These are phyloP conservation scores for Cladorrhinum sp. DNA, from an alignment of 2,329 filamentous ascomycete species.

Conservation along the genomic window DNA sequence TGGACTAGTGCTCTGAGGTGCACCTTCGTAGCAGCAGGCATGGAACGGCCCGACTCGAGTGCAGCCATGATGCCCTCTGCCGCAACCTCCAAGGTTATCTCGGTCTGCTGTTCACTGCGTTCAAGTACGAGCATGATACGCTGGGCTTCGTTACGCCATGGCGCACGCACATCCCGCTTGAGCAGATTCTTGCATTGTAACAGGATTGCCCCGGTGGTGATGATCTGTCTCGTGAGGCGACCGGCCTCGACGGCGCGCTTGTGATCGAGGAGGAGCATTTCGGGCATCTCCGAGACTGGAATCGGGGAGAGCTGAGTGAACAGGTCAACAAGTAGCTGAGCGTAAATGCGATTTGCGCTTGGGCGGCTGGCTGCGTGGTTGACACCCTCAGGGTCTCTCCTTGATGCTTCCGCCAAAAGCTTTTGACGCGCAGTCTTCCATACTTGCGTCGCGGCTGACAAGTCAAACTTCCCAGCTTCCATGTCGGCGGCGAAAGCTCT, in stretches of 20 bases:
- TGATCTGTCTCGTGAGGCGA: slow-evolving; percentile 59
- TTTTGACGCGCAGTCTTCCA: slow-evolving; percentile 65
- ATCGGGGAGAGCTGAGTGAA: slow-evolving; percentile 65
- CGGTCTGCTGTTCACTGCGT: slow-evolving; percentile 40
- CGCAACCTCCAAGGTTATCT: slow-evolving; percentile 48
- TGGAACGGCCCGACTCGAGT: slow-evolving; percentile 59
- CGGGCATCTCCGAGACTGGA: slow-evolving; percentile 57
- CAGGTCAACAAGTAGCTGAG: slow-evolving; percentile 70
- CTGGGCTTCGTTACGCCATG: slow-evolving; percentile 71
- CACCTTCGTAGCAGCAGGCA: slow-evolving; percentile 59
- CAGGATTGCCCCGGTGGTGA: slow-evolving; percentile 70
- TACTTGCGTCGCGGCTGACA: slow-evolving; percentile 60
- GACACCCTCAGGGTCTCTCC: slow-evolving; percentile 66
- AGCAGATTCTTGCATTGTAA: slow-evolving; percentile 80
- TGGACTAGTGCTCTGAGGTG: slow-evolving; percentile 57
- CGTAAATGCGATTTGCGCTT: slow-evolving; percentile 68
- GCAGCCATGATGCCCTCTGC: slow-evolving; percentile 62
- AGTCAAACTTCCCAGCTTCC: slow-evolving; percentile 50
- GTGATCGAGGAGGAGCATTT: slow-evolving; percentile 69
- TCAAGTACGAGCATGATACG: slow-evolving; percentile 70
- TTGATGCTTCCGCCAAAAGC: slow-evolving; percentile 62
- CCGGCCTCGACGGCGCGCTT: slow-evolving; percentile 60
- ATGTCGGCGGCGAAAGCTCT: slow-evolving; percentile 66
- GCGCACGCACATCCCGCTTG: slow-evolving; percentile 72
- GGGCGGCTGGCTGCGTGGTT: slow-evolving; percentile 61